A percentile compares a stretch with the other conserved stretches of the same genome.
phyloP scores from a whole-genome alignment of 2,329 filamentous ascomycete species.

The Fusarium sp. region DNA sequence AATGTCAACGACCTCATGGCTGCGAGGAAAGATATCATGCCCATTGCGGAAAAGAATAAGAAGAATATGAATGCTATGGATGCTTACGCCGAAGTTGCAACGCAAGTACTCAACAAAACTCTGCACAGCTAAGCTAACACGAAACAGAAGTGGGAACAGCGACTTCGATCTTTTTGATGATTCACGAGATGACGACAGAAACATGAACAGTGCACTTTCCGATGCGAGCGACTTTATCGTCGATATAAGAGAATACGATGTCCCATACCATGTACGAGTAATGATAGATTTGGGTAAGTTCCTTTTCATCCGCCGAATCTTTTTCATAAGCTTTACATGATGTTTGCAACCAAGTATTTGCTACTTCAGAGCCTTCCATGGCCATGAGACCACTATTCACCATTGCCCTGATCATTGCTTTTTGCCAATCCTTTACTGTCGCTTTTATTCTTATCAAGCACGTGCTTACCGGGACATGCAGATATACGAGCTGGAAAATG shows the following conservation, averaged over 20 bases:
- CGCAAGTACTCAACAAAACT: conserved; percentile 65
- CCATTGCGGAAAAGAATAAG: conserved; percentile 95
- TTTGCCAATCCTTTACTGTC: conserved; percentile 1
- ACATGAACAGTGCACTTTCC: conserved; percentile 78
- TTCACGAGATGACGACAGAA: conserved; percentile 82
- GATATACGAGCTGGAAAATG: conserved; percentile 97
- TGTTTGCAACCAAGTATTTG: conserved; percentile 99
- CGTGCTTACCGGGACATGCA: conserved; percentile 53
- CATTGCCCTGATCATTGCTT: conserved; percentile 78
- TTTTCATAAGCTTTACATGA: conserved; percentile 68
- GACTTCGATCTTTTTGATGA: conserved; percentile 97
- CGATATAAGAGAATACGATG: conserved; percentile 99
- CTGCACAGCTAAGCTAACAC: conserved; percentile 29
- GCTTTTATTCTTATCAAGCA: neutral
- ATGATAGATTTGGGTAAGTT: conserved; percentile 87
- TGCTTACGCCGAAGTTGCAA: conserved; percentile 95
- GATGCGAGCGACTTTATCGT: conserved; percentile 98
- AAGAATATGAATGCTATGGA: conserved; percentile 98
- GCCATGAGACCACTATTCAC: conserved; percentile 98
- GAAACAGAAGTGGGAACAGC: conserved; percentile 72
- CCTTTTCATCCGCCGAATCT: neutral
- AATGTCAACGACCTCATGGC: conserved; percentile 89
- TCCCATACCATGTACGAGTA: conserved; percentile 98
- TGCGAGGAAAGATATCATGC: conserved; percentile 86
- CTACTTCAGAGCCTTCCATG: conserved; percentile 97